A percentile compares a stretch with the other conserved stretches of the same genome.
Conservation (phyloP, 768 basidiomycete genomes). For the Tricholoma saponaceum region DNA sequence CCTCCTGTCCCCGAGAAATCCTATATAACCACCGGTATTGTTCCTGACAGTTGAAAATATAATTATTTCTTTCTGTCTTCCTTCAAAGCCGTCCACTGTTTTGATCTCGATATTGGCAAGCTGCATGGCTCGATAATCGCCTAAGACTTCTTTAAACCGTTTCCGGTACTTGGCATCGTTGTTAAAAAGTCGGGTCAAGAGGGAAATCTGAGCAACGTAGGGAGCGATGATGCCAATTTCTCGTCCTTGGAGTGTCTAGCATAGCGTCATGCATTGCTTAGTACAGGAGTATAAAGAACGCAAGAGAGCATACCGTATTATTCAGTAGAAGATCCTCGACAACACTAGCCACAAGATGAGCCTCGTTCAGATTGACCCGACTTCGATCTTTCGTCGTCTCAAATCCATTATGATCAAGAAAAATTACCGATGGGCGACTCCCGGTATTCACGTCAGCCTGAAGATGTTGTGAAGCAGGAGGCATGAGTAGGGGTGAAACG, state of each 20-base stretch:
- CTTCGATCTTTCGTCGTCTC: slow-evolving; percentile 72
- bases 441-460: slow-evolving; percentile 32
- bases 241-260: slow-evolving; percentile 54
- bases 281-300: slow-evolving; percentile 7
- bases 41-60: slow-evolving; percentile 89
- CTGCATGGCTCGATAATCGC: slow-evolving; percentile 62
- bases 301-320: slow-evolving; percentile 55
- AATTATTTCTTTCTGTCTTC: slow-evolving; percentile 89
- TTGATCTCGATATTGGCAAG: slow-evolving; percentile 74
- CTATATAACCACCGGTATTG: slow-evolving; percentile 73
- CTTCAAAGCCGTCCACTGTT: slow-evolving; percentile 94
- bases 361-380: slow-evolving; percentile 75
- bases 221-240: slow-evolving; percentile 94
- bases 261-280: slow-evolving; percentile 1
- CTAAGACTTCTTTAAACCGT: slow-evolving; percentile 59
- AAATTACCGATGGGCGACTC: slow-evolving; percentile 61
- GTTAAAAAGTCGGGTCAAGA: slow-evolving; percentile 65
- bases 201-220: slow-evolving; percentile 81
- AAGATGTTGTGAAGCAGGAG: slow-evolving; percentile 59
- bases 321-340: slow-evolving; percentile 76
- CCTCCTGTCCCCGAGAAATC: slow-evolving; percentile 84
- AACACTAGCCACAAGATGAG: slow-evolving; percentile 69
- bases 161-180: slow-evolving; percentile 44
- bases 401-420: slow-evolving; percentile 72
- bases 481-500: slow-evolving; percentile 46